Evolutionary conservation across 441 rosid species (phyloP), one percentile per base, ranked within the genome.

Genomic region (Capsella rubella): DNA sequence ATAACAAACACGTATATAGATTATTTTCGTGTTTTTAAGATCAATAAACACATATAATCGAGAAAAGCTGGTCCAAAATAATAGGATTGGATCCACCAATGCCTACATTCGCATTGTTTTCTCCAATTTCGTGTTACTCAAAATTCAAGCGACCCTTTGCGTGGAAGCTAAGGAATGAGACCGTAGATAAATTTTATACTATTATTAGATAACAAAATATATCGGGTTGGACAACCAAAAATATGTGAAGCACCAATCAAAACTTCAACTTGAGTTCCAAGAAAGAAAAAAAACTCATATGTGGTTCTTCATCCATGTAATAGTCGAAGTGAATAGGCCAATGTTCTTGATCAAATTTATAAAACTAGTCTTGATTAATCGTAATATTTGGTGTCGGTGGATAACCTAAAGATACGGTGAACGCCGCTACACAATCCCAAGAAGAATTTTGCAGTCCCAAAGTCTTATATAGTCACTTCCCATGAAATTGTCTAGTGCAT

Each of bases 71-170:
- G 67, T 77, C 76, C 57, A 67, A 64, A 42, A 50, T 31, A 45
- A 25, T 71, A 64, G 29, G 80, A 43, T 43, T 58, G 54, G 71
- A 76, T 76, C 75, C 66, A 28, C 75, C 66, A 28, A 42, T 56
- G 47, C 66, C 15, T 39, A 69, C 66, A 59, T 69, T 35, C 71
- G 39, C 75, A 76, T 77, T 58, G 72, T 8, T 71, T 40, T 71
- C 63, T 58, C 15, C 73, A 65, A 65, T 71, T 28, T 71, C 14
- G 76, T 77, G 80, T 59, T 45, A 71, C 80, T 58, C 72, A 71
- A 77, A 77, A 58, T 45, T 65, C 69, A 43, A 71, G 35, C 1
- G 57, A 71, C 56, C 51, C 76, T 77, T 77, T 77, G 55, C 76
- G 76, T 71, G 72, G 34, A 77, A 42, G 11, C 46, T 39, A 77